Evolutionary conservation across 768 basidiomycete species (phyloP), one percentile per base, ranked within the genome.

Genomic region (Xerocomus spinulosus): DNA sequence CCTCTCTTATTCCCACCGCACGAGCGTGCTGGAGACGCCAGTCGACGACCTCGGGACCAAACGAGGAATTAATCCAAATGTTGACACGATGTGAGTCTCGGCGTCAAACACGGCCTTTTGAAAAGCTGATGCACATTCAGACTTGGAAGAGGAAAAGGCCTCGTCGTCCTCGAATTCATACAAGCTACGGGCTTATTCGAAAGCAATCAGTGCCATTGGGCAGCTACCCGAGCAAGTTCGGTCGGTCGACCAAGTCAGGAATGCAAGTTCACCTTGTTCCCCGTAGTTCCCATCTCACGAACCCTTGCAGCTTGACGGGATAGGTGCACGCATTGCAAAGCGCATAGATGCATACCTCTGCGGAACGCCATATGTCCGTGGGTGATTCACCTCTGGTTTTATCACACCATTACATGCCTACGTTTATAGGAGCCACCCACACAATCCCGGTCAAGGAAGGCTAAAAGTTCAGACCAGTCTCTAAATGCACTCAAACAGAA

Each of bases 181-280:
- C 67, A 80, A 78, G 66, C 61, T 80, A 15, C 69, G 71, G 44
- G 76, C 79, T 18, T 81, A 76, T 52, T 62, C 65, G 36, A 70
- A 62, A 47, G 80, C 80, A 3, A 78, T 82, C 44, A 63, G 61
- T 8, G 64, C 63, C 25, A 68, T 82, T 36, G 52, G 63, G 24
- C 53, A 63, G 32, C 54, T 79, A 3, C 60, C 74, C 15, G 60
- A 69, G 47, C 74, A 75, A 41, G 69, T 81, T 44, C 67, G 58
- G 35, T 71, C 75, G 7, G 73, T 67, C 29, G 66, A 66, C 29
- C 75, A 80, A 46, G 68, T 74, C 17, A 39, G 25, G 21, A 42
- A 58, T 50, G 64, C 53, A 59, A 56, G 63, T 51, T 9, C 38
- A 42, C 51, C 15, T 34, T 13, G 34, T 14, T 43, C 12, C 9